Percentiles rank a stretch among this genome's conserved stretches.
Conservation (phyloP, 2,329 filamentous ascomycete genomes). For the Lasiodiplodia theobromae region DNA sequence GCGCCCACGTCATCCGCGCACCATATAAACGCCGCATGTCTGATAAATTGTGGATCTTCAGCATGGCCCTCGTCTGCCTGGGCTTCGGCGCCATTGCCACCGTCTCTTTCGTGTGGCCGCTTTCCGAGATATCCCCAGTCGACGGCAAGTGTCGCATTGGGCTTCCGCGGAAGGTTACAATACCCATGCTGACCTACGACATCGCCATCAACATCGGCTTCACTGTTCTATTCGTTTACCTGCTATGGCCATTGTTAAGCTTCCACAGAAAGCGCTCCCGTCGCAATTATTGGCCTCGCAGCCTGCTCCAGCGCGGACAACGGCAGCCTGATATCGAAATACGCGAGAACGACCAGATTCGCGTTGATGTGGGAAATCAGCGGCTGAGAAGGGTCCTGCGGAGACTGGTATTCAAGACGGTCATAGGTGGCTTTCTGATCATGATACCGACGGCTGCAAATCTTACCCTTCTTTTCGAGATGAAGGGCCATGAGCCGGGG, state of each 20-base stretch:
- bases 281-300: not conserved
- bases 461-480: conserved; percentile 40
- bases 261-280: conserved; percentile 27
- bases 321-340: not conserved
- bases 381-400: conserved; percentile 32
- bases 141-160: conserved; percentile 2
- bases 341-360: not conserved
- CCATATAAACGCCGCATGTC: conserved; percentile 40
- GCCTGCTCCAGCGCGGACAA: not conserved
- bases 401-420: conserved; percentile 39
- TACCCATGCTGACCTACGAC: conserved; percentile 34
- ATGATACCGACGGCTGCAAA: conserved; percentile 50
- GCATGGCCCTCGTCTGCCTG: conserved; percentile 37
- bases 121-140: not conserved
- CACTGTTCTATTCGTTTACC: conserved; percentile 48
- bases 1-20: conserved; percentile 48
- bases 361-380: not conserved
- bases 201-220: conserved; percentile 48
- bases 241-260: conserved; percentile 43
- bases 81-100: conserved; percentile 43
- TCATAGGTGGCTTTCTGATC: conserved; percentile 46
- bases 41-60: conserved; percentile 46
- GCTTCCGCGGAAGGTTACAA: not conserved
- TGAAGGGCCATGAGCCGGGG: conserved; percentile 45
- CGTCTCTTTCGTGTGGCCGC: conserved; percentile 37